These are phyloP conservation scores for Hygrophorus russula DNA, from an alignment of 768 basidiomycete species.

Conservation along the genomic window DNA sequence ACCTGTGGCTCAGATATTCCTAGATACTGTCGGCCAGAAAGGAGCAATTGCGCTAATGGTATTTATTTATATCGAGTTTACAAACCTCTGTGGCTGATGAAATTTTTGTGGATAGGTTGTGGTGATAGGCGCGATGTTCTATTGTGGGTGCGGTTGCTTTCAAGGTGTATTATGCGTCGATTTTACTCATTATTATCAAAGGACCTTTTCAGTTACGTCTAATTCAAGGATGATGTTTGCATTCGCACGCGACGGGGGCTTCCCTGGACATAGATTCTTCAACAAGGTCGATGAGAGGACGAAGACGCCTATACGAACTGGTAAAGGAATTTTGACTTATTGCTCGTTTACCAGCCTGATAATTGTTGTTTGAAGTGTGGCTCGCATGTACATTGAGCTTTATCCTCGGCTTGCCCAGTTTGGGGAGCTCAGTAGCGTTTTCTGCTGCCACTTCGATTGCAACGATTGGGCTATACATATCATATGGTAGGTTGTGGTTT, in stretches of 20 bases:
- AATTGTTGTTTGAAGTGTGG: slow-evolving; percentile 40
- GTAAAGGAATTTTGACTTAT: slow-evolving; percentile 19
- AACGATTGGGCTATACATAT: slow-evolving; percentile 68
- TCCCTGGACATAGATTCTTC: slow-evolving; percentile 60
- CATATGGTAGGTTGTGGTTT: slow-evolving; percentile 39
- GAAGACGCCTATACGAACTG: slow-evolving; percentile 59
- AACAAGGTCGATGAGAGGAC: slow-evolving; percentile 46
- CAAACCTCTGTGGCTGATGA: not conserved
- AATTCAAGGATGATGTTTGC: slow-evolving; percentile 82
- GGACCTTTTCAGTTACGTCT: slow-evolving; percentile 67
- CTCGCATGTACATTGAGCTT: slow-evolving; percentile 70
- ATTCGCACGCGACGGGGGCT: slow-evolving; percentile 64
- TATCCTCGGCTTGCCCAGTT: slow-evolving; percentile 60
- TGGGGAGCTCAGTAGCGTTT: slow-evolving; percentile 66
- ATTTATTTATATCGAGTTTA: slow-evolving; percentile 1
- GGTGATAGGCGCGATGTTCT: slow-evolving; percentile 63
- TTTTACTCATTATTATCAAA: slow-evolving; percentile 11
- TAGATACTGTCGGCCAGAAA: slow-evolving; percentile 63
- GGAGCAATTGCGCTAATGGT: slow-evolving; percentile 72
- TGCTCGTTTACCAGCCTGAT: not conserved
- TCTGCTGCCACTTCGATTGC: slow-evolving; percentile 50
- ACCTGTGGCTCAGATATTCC: slow-evolving; percentile 70
- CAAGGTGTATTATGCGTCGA: not conserved
- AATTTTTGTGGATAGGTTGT: slow-evolving; percentile 30
- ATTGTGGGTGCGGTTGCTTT: slow-evolving; percentile 41